These are phyloP conservation scores for Verticillium dahliae DNA, from an alignment of 2,329 filamentous ascomycete genomes.

Conservation along the genomic window DNA sequence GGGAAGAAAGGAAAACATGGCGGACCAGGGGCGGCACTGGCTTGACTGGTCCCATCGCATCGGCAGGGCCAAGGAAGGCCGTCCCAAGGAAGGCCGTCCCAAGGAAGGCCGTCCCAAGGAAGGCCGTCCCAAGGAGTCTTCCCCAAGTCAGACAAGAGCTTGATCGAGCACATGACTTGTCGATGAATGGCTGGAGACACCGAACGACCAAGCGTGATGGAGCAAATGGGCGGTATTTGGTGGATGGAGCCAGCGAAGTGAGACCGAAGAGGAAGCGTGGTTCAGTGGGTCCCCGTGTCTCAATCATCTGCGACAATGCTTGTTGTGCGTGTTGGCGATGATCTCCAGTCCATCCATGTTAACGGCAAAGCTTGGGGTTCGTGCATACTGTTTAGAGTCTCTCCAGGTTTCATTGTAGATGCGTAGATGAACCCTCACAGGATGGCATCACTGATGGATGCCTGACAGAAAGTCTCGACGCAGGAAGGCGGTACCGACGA, in stretches of 20 bases:
- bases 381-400: too few relatives aligned
- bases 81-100: not conserved
- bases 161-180: not conserved
- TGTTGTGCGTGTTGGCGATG: too few relatives aligned
- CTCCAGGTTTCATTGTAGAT: too few relatives aligned
- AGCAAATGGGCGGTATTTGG: not conserved
- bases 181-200: not conserved
- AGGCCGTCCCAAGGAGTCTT: too few relatives aligned
- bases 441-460: not conserved
- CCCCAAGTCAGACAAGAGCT: not conserved
- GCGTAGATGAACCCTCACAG: too few relatives aligned
- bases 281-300: too few relatives aligned
- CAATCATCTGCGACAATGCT: too few relatives aligned
- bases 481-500: not conserved
- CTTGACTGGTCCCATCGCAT: not conserved
- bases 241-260: not conserved
- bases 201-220: not conserved
- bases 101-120: not conserved
- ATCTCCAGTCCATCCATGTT: too few relatives aligned
- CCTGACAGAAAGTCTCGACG: not conserved
- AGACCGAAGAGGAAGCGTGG: not conserved
- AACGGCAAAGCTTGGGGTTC: too few relatives aligned
- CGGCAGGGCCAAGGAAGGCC: not conserved
- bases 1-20: not conserved
- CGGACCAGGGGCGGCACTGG: not conserved